These are phyloP conservation scores for Penicillium canariense DNA, from an alignment of 495 filamentous ascomycete genomes.

Conservation along the genomic window DNA sequence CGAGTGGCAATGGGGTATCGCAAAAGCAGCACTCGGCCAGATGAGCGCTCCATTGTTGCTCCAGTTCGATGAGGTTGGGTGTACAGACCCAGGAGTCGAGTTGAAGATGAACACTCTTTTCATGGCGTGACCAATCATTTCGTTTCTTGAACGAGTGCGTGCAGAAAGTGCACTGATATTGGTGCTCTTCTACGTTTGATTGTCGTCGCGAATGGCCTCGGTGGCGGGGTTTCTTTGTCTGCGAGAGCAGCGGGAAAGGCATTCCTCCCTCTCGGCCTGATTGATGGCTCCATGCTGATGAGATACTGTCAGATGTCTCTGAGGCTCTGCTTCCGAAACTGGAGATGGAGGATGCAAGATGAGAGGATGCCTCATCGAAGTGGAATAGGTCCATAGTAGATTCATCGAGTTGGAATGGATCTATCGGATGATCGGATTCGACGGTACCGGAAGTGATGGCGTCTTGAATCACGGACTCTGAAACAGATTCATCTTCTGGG, in stretches of 20 bases:
- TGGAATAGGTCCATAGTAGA: slow-evolving; percentile 22
- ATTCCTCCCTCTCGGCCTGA: slow-evolving; percentile 32
- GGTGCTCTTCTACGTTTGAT: slow-evolving; percentile 47
- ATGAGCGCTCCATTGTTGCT: slow-evolving; percentile 11
- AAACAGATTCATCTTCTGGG: slow-evolving; percentile 62
- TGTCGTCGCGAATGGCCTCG: slow-evolving; percentile 39
- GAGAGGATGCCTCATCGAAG: slow-evolving; percentile 27
- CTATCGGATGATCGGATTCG: slow-evolving; percentile 52
- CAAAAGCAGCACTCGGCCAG: slow-evolving; percentile 65
- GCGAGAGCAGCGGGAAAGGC: slow-evolving; percentile 18
- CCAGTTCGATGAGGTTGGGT: slow-evolving; percentile 6
- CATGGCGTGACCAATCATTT: slow-evolving; percentile 82
- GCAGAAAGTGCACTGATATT: slow-evolving; percentile 83
- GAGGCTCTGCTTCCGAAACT: slow-evolving; percentile 33
- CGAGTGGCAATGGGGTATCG: slow-evolving; percentile 52
- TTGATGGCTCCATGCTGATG: slow-evolving; percentile 49
- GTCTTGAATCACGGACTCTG: slow-evolving; percentile 34
- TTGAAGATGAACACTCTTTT: slow-evolving; percentile 74
- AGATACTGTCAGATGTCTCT: slow-evolving; percentile 34
- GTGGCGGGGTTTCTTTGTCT: slow-evolving; percentile 28
- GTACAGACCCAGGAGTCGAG: slow-evolving; percentile 79
- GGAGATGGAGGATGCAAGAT: slow-evolving; percentile 27
- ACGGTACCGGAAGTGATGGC: slow-evolving; percentile 56
- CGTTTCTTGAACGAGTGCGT: slow-evolving; percentile 76
- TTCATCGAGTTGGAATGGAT: slow-evolving; percentile 40